Conservation (phyloP, 2,329 filamentous ascomycete species). For the Didymella sp. region DNA sequence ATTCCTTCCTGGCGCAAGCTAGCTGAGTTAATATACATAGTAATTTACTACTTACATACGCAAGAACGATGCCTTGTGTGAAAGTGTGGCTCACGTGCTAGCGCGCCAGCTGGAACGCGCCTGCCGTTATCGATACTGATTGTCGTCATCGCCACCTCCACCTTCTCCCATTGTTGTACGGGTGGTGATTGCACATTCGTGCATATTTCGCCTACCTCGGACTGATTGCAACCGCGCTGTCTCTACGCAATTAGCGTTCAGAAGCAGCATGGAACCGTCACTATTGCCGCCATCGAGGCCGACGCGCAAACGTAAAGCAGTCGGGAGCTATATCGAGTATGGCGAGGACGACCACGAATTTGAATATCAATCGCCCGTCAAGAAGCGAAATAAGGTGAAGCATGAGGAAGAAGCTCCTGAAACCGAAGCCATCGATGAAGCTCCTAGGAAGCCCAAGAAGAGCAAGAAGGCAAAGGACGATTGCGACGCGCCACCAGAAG, state of each 20-base stretch:
- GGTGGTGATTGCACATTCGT: not conserved
- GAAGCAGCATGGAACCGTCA: not conserved
- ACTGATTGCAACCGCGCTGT: not conserved
- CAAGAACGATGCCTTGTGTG: not conserved
- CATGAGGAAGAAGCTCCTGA: not conserved
- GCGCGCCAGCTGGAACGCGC: constrained; percentile 5
- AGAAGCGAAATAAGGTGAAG: constrained; percentile 3
- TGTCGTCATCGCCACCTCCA: constrained; percentile 12
- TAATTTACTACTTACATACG: not conserved
- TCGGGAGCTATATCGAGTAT: constrained; percentile 11
- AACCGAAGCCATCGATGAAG: constrained; percentile 12
- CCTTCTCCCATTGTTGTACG: not conserved
- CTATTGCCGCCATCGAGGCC: not conserved
- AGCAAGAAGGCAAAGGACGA: constrained; percentile 27
- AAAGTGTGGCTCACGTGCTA: constrained; percentile 3
- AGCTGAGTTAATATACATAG: not conserved
- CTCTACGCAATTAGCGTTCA: not conserved
- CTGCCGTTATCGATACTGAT: constrained; percentile 6
- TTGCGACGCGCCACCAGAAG: constrained; percentile 25
- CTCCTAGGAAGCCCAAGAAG: constrained; percentile 24
- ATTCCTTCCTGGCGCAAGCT: not conserved
- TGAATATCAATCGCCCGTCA: constrained; percentile 10
- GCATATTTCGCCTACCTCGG: not conserved
- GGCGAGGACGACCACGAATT: constrained; percentile 7
- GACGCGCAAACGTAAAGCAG: constrained; percentile 35